Conservation (phyloP, 768 basidiomycete genomes). For the Hygrophorus pudorinus region DNA sequence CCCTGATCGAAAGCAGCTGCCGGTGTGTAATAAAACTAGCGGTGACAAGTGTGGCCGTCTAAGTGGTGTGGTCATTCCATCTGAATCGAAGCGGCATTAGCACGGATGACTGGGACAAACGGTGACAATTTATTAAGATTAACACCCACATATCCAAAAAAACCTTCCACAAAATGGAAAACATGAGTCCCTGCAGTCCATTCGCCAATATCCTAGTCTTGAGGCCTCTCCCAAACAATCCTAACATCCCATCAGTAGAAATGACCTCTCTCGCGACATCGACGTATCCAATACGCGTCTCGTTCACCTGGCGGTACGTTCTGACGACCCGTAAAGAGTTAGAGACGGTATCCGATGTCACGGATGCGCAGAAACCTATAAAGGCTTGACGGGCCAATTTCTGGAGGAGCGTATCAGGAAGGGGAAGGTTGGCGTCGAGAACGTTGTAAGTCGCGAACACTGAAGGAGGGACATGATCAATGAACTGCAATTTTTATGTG, state of each 20-base stretch:
- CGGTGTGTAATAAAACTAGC: too few species aligned
- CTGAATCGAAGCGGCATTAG: not conserved
- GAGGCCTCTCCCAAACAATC: conserved; percentile 82
- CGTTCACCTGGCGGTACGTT: conserved; percentile 90
- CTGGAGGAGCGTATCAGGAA: conserved; percentile 37
- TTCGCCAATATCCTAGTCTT: conserved; percentile 87
- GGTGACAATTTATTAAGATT: too few species aligned
- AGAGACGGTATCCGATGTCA: conserved; percentile 76
- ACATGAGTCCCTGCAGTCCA: conserved; percentile 86
- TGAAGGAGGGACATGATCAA: conserved; percentile 16
- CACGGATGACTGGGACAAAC: not conserved
- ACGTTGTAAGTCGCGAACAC: conserved; percentile 85
- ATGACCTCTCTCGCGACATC: conserved; percentile 74
- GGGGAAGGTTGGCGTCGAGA: conserved; percentile 54
- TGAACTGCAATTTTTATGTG: not conserved
- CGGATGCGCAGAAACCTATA: conserved; percentile 84
- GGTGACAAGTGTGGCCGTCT: too few species aligned
- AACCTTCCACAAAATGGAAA: conserved; percentile 83
- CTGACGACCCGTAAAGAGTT: conserved; percentile 91
- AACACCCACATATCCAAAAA: conserved; percentile 80
- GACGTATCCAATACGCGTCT: conserved; percentile 66
- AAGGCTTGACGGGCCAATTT: conserved; percentile 74
- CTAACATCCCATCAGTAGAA: conserved; percentile 61
- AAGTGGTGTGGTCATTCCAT: conserved; percentile 5
- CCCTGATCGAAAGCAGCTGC: too few species aligned